Evolutionary conservation across 1,284 basidiomycete genomes (phyloP).

Genomic region (Ganoderma lucidum): DNA sequence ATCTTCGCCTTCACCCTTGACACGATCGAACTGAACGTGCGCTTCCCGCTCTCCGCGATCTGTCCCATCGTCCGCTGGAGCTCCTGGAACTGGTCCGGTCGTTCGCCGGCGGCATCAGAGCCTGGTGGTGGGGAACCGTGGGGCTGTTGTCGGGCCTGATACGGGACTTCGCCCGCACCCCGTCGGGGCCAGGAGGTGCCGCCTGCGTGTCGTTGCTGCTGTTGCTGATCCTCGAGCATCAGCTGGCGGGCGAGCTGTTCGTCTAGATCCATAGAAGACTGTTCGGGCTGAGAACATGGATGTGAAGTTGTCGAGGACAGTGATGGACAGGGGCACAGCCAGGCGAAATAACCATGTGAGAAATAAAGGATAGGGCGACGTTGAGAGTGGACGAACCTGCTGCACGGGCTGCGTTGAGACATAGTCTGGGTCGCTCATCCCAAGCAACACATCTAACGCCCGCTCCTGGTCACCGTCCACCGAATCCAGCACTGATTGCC

Average conservation of each 20-base stretch:
- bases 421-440: slow-evolving; percentile 84
- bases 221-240: slow-evolving; percentile 70
- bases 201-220: slow-evolving; percentile 38
- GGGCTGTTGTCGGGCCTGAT: slow-evolving; percentile 35
- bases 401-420: slow-evolving; percentile 42
- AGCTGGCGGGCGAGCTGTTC: slow-evolving; percentile 78
- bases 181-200: slow-evolving; percentile 37
- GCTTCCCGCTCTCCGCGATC: slow-evolving; percentile 82
- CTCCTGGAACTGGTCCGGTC: slow-evolving; percentile 54
- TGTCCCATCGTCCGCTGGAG: slow-evolving; percentile 76
- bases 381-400: slow-evolving; percentile 33
- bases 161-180: slow-evolving; percentile 32
- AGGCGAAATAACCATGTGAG: background rate
- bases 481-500: slow-evolving; percentile 73
- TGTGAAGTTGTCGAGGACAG: background rate
- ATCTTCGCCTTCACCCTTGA: slow-evolving; percentile 83
- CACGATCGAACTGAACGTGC: slow-evolving; percentile 74
- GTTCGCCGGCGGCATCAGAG: background rate
- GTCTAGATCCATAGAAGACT: slow-evolving; percentile 58
- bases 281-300: slow-evolving; percentile 17
- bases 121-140: slow-evolving; percentile 12
- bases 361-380: no score
- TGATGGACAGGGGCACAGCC: no score
- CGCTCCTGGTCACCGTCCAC: slow-evolving; percentile 70
- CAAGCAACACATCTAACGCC: slow-evolving; percentile 76